A percentile compares a stretch with the other conserved stretches of the same genome.
Conservation (phyloP, 805 yeast species). For the Ogataea philodendri region DNA sequence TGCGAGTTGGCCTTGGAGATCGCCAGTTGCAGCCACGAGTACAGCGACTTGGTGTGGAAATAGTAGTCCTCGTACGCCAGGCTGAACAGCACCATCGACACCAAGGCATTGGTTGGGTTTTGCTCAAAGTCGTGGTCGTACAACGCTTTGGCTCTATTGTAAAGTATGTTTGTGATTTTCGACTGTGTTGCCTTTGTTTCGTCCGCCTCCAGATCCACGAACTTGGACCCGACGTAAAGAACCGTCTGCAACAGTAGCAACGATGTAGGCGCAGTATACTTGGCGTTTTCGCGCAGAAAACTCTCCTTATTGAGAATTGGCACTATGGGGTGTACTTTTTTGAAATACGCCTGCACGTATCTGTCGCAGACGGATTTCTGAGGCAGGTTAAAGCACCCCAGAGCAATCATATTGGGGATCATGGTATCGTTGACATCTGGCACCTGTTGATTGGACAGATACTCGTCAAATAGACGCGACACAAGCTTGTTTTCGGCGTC, state of each 20-base stretch:
- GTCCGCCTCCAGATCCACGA: constrained; percentile 52
- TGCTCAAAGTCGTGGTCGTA: constrained; percentile 15
- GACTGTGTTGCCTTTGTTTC: constrained; percentile 39
- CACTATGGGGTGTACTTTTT: constrained; percentile 60
- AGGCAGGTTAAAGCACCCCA: constrained; percentile 72
- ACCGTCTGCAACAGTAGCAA: constrained; percentile 60
- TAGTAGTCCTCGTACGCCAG: constrained; percentile 6
- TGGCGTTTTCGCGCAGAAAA: constrained; percentile 53
- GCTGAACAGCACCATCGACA: constrained; percentile 8
- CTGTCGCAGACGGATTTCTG: constrained; percentile 55
- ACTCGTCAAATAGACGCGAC: constrained; percentile 8
- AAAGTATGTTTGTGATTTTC: constrained; percentile 29
- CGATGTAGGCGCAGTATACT: constrained; percentile 56
- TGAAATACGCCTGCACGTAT: constrained; percentile 57
- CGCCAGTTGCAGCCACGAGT: constrained; percentile 15
- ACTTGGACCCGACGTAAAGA: constrained; percentile 61
- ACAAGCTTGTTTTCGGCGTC: constrained; percentile 5
- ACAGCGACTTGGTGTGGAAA: constrained; percentile 7
- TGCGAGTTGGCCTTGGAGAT: constrained; percentile 7
- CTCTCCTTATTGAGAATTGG: constrained; percentile 63
- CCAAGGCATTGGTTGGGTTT: constrained; percentile 7
- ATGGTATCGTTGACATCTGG: constrained; percentile 37
- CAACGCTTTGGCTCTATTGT: constrained; percentile 33
- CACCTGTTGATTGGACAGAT: background rate
- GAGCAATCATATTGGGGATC: constrained; percentile 54